Conservation (phyloP, 768 basidiomycete genomes). For the Chlorophyllum brunneum region DNA sequence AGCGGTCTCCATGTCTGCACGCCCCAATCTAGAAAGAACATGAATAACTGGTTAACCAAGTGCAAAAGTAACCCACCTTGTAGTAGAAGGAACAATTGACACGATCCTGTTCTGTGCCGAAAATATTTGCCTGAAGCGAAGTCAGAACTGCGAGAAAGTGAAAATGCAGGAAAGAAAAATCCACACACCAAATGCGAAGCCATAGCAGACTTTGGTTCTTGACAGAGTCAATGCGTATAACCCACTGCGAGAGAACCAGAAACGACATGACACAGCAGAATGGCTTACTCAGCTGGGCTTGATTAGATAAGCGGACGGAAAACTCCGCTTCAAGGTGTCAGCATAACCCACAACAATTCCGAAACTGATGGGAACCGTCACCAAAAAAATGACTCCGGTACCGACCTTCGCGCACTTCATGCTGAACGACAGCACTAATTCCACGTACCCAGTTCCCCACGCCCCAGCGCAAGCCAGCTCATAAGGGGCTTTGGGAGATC, state of each 20-base stretch:
- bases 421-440: too few relatives aligned
- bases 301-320: too few relatives aligned
- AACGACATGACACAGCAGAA: too few relatives aligned
- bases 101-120: slow-evolving; percentile 90
- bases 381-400: too few relatives aligned
- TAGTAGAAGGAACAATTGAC: slow-evolving; percentile 99
- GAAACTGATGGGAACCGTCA: too few relatives aligned
- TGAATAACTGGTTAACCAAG: slow-evolving; percentile 8
- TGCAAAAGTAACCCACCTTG: slow-evolving; percentile 52
- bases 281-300: not conserved
- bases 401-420: too few relatives aligned
- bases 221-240: slow-evolving; percentile 3
- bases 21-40: slow-evolving; percentile 76
- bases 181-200: slow-evolving; percentile 75
- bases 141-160: not conserved
- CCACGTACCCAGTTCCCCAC: too few relatives aligned
- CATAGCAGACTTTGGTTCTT: slow-evolving; percentile 27
- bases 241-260: not conserved
- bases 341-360: too few relatives aligned
- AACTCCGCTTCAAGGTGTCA: too few relatives aligned
- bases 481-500: too few relatives aligned
- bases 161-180: not conserved
- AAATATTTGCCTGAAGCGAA: slow-evolving; percentile 77
- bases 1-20: slow-evolving; percentile 96
- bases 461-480: too few relatives aligned